Evolutionary conservation across 2,329 filamentous ascomycete species (phyloP).

Genomic region (Fusarium chaquense): DNA sequence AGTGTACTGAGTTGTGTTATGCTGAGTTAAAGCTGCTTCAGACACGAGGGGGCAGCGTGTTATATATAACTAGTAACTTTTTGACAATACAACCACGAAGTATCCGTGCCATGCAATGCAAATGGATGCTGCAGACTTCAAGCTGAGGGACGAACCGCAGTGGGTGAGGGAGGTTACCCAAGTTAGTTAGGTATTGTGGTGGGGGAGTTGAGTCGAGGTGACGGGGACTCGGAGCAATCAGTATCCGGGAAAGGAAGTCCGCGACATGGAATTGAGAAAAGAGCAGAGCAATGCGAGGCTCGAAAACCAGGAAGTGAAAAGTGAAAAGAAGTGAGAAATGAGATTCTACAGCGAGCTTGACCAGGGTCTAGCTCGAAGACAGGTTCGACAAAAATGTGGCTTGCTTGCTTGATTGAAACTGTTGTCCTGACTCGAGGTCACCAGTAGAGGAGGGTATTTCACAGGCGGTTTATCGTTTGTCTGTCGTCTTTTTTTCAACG

Average conservation of each 20-base stretch:
- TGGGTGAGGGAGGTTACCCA: background rate
- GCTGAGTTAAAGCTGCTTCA: slow-evolving; percentile 9
- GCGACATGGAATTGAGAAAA: slow-evolving; percentile 10
- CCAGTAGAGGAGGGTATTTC: background rate
- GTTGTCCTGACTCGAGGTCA: slow-evolving; percentile 17
- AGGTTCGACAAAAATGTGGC: slow-evolving; percentile 19
- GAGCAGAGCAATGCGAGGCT: slow-evolving; percentile 18
- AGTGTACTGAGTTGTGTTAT: slow-evolving; percentile 10
- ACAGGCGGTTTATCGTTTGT: background rate
- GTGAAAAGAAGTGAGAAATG: slow-evolving; percentile 29
- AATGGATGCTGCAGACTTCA: background rate
- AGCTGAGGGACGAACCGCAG: background rate
- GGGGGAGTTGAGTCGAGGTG: slow-evolving; percentile 12
- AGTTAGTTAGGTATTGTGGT: background rate
- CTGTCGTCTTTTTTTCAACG: background rate
- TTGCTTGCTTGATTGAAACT: slow-evolving; percentile 6
- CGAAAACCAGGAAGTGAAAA: slow-evolving; percentile 34
- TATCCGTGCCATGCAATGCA: background rate
- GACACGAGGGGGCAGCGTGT: slow-evolving; percentile 16
- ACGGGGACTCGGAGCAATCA: slow-evolving; percentile 28
- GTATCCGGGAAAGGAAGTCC: slow-evolving; percentile 25
- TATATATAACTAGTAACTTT: slow-evolving; percentile 19
- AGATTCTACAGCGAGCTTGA: slow-evolving; percentile 28
- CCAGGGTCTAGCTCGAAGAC: slow-evolving; percentile 20
- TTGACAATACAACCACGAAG: background rate